phyloP scores from a whole-genome alignment of 1,284 basidiomycete genomes.

The Xerocomus nothofagi region DNA sequence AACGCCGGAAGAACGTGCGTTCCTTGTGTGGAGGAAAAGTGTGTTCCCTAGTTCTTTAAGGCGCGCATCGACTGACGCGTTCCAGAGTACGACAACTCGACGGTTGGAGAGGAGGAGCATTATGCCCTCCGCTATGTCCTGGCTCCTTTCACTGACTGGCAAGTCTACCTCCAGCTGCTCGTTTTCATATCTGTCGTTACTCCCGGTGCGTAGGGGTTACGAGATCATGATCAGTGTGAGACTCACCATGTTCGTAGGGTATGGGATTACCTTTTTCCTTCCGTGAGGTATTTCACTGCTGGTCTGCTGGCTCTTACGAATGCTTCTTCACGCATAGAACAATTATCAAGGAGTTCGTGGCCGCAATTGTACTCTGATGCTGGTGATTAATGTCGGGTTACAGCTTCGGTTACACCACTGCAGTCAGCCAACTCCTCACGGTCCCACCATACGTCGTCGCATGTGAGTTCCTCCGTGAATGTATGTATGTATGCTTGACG shows the following conservation, averaged over 20 bases:
- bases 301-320: neutral
- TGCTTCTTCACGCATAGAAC: slow-evolving; percentile 42
- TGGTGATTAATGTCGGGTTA: slow-evolving; percentile 2
- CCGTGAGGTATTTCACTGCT: slow-evolving; percentile 44
- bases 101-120: slow-evolving; percentile 64
- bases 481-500: neutral
- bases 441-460: slow-evolving; percentile 68
- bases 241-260: slow-evolving; percentile 35
- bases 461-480: slow-evolving; percentile 39
- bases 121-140: slow-evolving; percentile 54
- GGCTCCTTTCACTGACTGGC: slow-evolving; percentile 63
- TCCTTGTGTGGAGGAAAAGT: slow-evolving; percentile 58
- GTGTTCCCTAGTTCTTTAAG: slow-evolving; percentile 11
- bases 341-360: slow-evolving; percentile 55
- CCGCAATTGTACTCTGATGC: neutral
- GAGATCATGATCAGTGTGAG: neutral
- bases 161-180: slow-evolving; percentile 42
- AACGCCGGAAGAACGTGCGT: slow-evolving; percentile 45
- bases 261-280: slow-evolving; percentile 64
- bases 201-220: slow-evolving; percentile 48
- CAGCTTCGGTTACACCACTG: slow-evolving; percentile 56
- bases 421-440: slow-evolving; percentile 65
- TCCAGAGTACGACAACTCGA: slow-evolving; percentile 56
- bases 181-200: slow-evolving; percentile 60
- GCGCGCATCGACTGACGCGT: neutral